Evolutionary conservation across 441 rosid genomes (phyloP).

Genomic region (Geranium incanum): DNA sequence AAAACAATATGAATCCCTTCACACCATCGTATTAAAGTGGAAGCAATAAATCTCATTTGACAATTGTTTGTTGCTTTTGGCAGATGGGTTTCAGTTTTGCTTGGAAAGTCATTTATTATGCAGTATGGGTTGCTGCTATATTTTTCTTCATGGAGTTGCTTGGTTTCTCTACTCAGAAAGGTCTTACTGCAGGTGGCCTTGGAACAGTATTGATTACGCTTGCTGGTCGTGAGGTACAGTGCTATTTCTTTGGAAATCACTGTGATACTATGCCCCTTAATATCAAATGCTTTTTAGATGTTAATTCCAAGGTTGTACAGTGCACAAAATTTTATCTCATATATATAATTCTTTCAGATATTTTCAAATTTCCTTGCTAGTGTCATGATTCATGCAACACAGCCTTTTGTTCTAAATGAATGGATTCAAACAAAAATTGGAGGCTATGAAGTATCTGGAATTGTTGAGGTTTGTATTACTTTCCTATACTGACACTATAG

Average conservation of each 20-base stretch:
- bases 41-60: constrained; percentile 6
- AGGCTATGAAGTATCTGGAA: constrained; percentile 75
- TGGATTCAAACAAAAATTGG: constrained; percentile 68
- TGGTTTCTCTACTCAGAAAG: constrained; percentile 65
- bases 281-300: constrained; percentile 2
- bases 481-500: neutral
- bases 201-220: constrained; percentile 74
- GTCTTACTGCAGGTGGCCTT: constrained; percentile 74
- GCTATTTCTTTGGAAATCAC: constrained; percentile 12
- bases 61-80: constrained; percentile 21
- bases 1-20: neutral
- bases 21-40: constrained; percentile 4
- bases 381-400: constrained; percentile 63
- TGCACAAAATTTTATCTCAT: constrained; percentile 14
- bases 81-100: constrained; percentile 74
- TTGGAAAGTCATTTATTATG: constrained; percentile 61
- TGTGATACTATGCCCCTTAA: constrained; percentile 6
- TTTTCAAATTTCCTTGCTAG: constrained; percentile 66
- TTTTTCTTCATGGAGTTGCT: constrained; percentile 68
- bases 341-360: constrained; percentile 39
- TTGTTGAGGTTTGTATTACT: constrained; percentile 50
- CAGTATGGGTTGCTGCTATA: constrained; percentile 62
- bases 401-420: constrained; percentile 61
- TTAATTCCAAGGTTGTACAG: constrained; percentile 3
- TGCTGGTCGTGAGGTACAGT: constrained; percentile 68